Base-by-base conservation (phyloP, 495 filamentous ascomycete species). In the Annulohypoxylon maeteangense region DNA sequence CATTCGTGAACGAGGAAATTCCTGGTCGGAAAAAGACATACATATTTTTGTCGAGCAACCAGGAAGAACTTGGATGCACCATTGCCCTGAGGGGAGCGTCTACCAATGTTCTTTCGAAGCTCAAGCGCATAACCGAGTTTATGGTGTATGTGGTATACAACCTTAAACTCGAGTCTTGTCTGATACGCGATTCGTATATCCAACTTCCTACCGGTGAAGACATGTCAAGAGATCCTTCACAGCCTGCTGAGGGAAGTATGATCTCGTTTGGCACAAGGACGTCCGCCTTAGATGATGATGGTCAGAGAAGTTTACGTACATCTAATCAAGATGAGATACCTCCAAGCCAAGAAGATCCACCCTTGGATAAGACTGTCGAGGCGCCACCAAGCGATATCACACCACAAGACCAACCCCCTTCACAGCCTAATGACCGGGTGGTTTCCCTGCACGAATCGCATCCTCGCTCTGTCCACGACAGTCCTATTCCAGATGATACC, bases 61-160 rank as follows among this genome's bases (percentile, higher is more conserved):
- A 90, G n/a, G 92, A 91, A 75, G 92, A 95, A 55, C 89, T 98
- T 16, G 96, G 96, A 1, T 99, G 96, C 76, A 99, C 96, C 1
- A 97, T 99, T 73, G 93, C 96, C 14, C 84, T 99, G 22, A 91
- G 96, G 42, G 96, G 96, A 2, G 93, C 89, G 20, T 85, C 91
- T 48, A 90, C 88, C 31, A 78, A 87, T 42, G 82, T 87, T 0
- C 85, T 99, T 5, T 82, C 86, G 2, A 91, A 88, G 65, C 89
- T 99, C 78, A 99, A 99, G 76, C 88, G 88, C 47, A 96, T 99
- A 73, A 96, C 95, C 2, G 96, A 99, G 77, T 97, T 99, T 74
- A 97, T 99, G 94, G 89, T 95, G 61, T 99, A 98, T 75, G 96
- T 99, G 23, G 93, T 98, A 14, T 98, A 99, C 79, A 99, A 97